These are phyloP conservation scores for Saturnispora zaruensis DNA, from an alignment of 805 yeast species.

Conservation along the genomic window DNA sequence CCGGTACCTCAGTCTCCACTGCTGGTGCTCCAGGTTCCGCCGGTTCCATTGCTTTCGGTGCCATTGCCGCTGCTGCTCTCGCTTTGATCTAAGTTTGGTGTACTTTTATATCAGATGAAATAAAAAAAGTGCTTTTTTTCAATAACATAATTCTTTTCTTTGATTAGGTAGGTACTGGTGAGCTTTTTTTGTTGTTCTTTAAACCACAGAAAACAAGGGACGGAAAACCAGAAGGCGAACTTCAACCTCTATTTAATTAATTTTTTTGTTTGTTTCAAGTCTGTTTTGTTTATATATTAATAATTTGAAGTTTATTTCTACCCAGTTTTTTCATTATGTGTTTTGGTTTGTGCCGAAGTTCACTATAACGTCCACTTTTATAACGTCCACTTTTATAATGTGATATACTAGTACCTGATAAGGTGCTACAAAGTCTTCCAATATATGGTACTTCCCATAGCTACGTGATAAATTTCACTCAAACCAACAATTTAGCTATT, in stretches of 20 bases:
- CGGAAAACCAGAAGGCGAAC: not conserved
- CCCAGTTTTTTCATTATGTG: too few relatives aligned
- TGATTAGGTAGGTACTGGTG: not conserved
- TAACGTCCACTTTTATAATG: too few relatives aligned
- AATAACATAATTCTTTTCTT: not conserved
- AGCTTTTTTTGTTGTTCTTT: not conserved
- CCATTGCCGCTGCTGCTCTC: constrained; percentile 79
- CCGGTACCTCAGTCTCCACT: constrained; percentile 37
- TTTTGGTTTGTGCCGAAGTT: too few relatives aligned
- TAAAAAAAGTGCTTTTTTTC: not conserved
- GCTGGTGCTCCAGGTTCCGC: constrained; percentile 34
- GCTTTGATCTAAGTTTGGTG: constrained; percentile 29
- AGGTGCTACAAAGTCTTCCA: too few relatives aligned
- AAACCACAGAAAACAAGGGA: not conserved
- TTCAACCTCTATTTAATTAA: not conserved
- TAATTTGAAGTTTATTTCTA: not conserved
- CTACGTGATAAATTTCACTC: too few relatives aligned
- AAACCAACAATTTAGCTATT: too few relatives aligned
- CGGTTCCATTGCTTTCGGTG: constrained; percentile 73
- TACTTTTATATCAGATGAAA: not conserved
- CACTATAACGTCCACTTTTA: too few relatives aligned
- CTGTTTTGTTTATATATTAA: not conserved
- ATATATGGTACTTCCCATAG: too few relatives aligned
- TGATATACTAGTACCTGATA: too few relatives aligned
- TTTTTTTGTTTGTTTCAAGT: not conserved